Percentiles rank a stretch among this genome's conserved stretches.
phyloP scores from a whole-genome alignment of 208 protist species.

The Trypanosoma avium region DNA sequence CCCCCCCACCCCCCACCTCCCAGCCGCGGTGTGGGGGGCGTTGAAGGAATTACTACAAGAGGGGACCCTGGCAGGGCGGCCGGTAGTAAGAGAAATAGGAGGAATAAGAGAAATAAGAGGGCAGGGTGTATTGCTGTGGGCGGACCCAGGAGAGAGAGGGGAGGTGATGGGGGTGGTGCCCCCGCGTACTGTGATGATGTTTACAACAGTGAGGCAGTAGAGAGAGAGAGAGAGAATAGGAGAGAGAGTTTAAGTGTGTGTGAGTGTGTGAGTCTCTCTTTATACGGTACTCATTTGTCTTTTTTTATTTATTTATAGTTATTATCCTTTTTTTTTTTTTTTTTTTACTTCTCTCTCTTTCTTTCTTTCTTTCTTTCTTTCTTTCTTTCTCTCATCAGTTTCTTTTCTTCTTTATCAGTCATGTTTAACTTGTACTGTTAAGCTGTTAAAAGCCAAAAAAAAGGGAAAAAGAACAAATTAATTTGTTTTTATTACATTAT shows the following conservation, averaged over 20 bases:
- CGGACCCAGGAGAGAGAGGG: conserved; percentile 5
- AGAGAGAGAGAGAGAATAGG: background rate
- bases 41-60: background rate
- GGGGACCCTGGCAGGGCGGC: background rate
- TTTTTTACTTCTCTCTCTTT: too few species aligned
- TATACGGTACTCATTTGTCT: too few species aligned
- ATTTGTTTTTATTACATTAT: too few species aligned
- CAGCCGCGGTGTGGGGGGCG: background rate
- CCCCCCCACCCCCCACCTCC: background rate
- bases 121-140: conserved; percentile 14
- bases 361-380: too few species aligned
- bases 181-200: conserved; percentile 6
- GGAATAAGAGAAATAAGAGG: background rate
- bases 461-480: too few species aligned
- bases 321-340: too few species aligned
- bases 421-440: too few species aligned
- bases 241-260: background rate
- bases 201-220: conserved; percentile 6
- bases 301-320: too few species aligned
- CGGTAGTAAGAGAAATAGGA: background rate
- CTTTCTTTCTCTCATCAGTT: too few species aligned
- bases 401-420: too few species aligned
- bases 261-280: too few species aligned
- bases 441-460: too few species aligned
- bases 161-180: conserved; percentile 2